Conservation (phyloP, 805 yeast genomes). For the Candida insectalens region DNA sequence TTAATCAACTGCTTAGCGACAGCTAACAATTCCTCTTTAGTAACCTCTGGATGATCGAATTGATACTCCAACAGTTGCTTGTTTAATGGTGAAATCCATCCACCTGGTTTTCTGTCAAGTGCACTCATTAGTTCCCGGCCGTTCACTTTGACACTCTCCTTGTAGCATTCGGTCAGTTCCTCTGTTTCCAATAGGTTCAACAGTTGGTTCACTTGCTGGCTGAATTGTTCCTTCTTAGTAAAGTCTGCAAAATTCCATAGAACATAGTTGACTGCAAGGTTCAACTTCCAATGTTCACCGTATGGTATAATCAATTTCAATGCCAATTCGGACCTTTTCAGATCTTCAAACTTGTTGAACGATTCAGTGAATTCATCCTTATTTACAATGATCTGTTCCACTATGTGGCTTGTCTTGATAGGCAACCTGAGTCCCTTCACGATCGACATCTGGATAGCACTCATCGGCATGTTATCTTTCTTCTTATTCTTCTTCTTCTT, state of each 20-base stretch:
- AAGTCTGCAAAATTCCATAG: constrained; percentile 9
- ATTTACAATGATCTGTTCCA: constrained; percentile 33
- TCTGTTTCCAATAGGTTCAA: constrained; percentile 22
- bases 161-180: constrained; percentile 33
- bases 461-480: constrained; percentile 17
- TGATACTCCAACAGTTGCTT: constrained; percentile 63
- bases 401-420: constrained; percentile 41
- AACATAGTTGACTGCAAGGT: constrained; percentile 15
- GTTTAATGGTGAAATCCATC: constrained; percentile 64
- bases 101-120: constrained; percentile 64
- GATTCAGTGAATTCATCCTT: constrained; percentile 16
- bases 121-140: constrained; percentile 57
- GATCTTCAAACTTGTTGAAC: constrained; percentile 19
- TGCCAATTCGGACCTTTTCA: constrained; percentile 52
- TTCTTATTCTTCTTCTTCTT: neutral
- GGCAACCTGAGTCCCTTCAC: constrained; percentile 67
- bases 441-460: constrained; percentile 16
- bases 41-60: constrained; percentile 54
- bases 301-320: constrained; percentile 39
- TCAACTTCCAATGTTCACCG: constrained; percentile 41
- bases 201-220: constrained; percentile 25
- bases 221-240: constrained; percentile 10
- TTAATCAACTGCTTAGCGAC: too few relatives aligned
- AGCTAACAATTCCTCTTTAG: constrained; percentile 46
- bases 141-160: constrained; percentile 57